Base-by-base conservation (phyloP, 345 rosid species). In the Dimocarpus longan region DNA sequence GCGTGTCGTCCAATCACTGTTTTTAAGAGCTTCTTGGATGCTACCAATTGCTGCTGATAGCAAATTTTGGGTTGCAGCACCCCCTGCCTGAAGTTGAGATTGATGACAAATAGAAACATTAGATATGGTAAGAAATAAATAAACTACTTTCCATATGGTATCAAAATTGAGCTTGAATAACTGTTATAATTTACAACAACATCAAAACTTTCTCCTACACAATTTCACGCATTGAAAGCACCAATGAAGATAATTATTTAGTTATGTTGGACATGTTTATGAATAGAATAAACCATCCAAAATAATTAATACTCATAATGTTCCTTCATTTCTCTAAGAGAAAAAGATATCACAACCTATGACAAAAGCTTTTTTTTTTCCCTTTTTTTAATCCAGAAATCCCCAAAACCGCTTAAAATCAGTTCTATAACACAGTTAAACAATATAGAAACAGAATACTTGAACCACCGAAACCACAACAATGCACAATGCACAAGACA, bases 1-100 rank as follows among this genome's bases (percentile, higher is more conserved):
- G 43, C 99, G 98, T 60, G 98, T 93, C 32, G 90, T 78, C 99
- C 99, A 95, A 80, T 95, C 98, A 43, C 85, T 87, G 67, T 83
- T 88, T 75, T 88, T 91, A 37, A 95, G 94, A 10, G 94, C 92
- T 74, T 90, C 96, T 84, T 90, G 95, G 62, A 95, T 87, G 85
- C 90, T 87, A 82, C 83, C 42, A 76, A 93, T 82, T 76, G 99
- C 97, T 15, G 97, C 87, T 11, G 90, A 70, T 18, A 95, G 81
- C 83, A 88, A 80, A 82, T 64, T 82, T 79, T 83, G 87, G 10
- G 93, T 80, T 2, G 89, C 82, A 60, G 98, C 97, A 80, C 98
- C 99, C 46, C 98, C 99, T 42, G 98, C 98, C 98, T 95, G 84
- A 42, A 88, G 48, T 62, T 80, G 75, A 78, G 65, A 68, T 65